Evolutionary conservation across 2,329 filamentous ascomycete genomes (phyloP), one percentile per base, ranked within the genome.

Genomic region (Mariannaea sp.): DNA sequence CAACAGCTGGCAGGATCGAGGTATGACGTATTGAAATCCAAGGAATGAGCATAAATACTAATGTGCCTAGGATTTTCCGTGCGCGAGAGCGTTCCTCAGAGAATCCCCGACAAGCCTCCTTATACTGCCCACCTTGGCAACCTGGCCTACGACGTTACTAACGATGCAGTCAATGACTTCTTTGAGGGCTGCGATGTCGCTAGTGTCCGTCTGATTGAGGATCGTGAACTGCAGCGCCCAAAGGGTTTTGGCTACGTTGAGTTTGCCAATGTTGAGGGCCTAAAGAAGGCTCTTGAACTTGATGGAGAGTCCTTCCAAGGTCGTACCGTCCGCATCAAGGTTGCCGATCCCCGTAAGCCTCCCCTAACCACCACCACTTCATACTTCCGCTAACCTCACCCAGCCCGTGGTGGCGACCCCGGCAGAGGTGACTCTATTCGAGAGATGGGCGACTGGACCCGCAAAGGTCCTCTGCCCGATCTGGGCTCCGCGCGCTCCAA

Each of bases 161-260:
- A 84, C 60, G 88, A 86, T 63, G 88, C 92, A 67, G 87, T 99
- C 59, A 86, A 82, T 65, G 89, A 92, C 46, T 94, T 97, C 70
- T 96, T 99, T 70, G 77, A 80, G 46, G 90, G 82, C 51, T 97
- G 93, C 73, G 83, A 91, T 60, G 87, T 97, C 65, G 89, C 89
- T 62, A 97, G 86, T 71, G 91, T 99, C 62, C 90, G 94, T 68
- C 92, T 99, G 67, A 96, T 99, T 60, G 93, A 97, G 78, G 95
- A 99, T 75, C 94, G 93, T 70, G 82, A 96, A 72, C 89, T 94
- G 70, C 86, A 88, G 74, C 92, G 92, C 69, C 94, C 94, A 61
- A 99, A 99, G 80, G 94, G 94, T 42, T 99, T 99, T 68, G 94
- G 93, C 57, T 99, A 99, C 72, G 93, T 96, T 61, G 94, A 99